Conservation (phyloP, 1,139 yeast species). For the Nakaseomyces delphensis region DNA sequence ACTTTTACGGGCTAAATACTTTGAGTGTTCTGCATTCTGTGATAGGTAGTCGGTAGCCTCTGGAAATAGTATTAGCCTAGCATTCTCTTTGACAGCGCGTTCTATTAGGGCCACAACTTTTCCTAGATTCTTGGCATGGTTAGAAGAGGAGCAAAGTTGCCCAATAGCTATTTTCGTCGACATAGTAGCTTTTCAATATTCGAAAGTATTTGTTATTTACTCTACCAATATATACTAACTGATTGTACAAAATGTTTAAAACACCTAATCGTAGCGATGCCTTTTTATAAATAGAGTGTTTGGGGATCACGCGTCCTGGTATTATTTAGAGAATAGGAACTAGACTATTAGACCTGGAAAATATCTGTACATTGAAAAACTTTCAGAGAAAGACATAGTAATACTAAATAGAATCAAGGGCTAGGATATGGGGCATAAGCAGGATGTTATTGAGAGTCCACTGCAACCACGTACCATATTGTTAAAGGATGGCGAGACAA, state of each 20-base stretch:
- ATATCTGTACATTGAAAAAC: no score
- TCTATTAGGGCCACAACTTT: slow-evolving; percentile 49
- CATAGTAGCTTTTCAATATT: no score
- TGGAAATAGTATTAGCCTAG: slow-evolving; percentile 69
- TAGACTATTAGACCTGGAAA: no score
- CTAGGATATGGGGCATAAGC: slow-evolving; percentile 12
- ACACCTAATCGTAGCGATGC: no score
- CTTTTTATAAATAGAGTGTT: no score
- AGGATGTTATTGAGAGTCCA: slow-evolving; percentile 17
- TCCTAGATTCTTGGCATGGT: slow-evolving; percentile 48
- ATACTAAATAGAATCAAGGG: no score
- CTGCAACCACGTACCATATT: slow-evolving; percentile 48
- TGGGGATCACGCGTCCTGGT: no score
- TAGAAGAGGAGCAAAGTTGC: slow-evolving; percentile 71
- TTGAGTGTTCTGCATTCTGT: slow-evolving; percentile 56
- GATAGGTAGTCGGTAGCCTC: slow-evolving; percentile 91
- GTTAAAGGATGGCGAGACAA: slow-evolving; percentile 79
- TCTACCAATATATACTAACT: no score
- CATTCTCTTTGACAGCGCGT: slow-evolving; percentile 52
- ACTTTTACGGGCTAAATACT: slow-evolving; percentile 42
- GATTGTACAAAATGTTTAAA: no score
- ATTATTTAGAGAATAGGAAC: no score
- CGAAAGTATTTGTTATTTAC: no score
- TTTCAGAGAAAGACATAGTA: no score
- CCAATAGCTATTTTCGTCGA: slow-evolving; percentile 63